These are phyloP conservation scores for Areca catechu DNA, from an alignment of 176 grass and related monocot genomes.

Conservation along the genomic window DNA sequence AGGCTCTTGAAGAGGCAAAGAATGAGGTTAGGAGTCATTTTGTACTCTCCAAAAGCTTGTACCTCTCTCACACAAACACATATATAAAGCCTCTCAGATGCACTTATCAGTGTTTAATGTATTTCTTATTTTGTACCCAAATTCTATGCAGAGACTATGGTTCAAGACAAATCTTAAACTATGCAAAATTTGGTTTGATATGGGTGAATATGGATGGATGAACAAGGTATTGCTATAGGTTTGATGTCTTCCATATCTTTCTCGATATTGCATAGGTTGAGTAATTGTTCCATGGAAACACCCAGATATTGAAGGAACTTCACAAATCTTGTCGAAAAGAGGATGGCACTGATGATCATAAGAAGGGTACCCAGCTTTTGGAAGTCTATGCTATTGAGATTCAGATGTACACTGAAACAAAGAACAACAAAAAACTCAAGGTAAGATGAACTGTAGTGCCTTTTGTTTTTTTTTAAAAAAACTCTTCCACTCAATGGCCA, in stretches of 20 bases:
- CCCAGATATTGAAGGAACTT: slow-evolving; percentile 74
- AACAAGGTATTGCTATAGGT: slow-evolving; percentile 48
- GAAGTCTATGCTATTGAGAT: slow-evolving; percentile 99
- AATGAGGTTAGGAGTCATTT: slow-evolving; percentile 47
- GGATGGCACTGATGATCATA: slow-evolving; percentile 99
- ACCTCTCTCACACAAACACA: no score
- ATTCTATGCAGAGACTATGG: slow-evolving; percentile 70
- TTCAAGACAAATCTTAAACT: slow-evolving; percentile 99
- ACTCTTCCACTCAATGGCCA: no score
- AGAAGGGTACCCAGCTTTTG: slow-evolving; percentile 99
- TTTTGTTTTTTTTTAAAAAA: no score
- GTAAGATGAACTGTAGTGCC: slow-evolving; percentile 14
- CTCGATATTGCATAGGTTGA: no score
- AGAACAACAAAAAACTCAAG: slow-evolving; percentile 99
- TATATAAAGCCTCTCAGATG: no score
- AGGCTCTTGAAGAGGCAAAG: slow-evolving; percentile 93
- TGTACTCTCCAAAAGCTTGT: no score
- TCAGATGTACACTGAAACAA: slow-evolving; percentile 99
- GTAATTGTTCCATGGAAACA: no score
- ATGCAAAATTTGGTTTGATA: slow-evolving; percentile 99
- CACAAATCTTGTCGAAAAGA: slow-evolving; percentile 95
- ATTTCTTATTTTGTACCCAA: no score
- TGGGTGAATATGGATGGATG: slow-evolving; percentile 94
- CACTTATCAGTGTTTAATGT: no score
- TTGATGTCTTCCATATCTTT: no score